Evolutionary conservation across 2,329 filamentous ascomycete genomes (phyloP).

Genomic region (Trichoderma sp.): DNA sequence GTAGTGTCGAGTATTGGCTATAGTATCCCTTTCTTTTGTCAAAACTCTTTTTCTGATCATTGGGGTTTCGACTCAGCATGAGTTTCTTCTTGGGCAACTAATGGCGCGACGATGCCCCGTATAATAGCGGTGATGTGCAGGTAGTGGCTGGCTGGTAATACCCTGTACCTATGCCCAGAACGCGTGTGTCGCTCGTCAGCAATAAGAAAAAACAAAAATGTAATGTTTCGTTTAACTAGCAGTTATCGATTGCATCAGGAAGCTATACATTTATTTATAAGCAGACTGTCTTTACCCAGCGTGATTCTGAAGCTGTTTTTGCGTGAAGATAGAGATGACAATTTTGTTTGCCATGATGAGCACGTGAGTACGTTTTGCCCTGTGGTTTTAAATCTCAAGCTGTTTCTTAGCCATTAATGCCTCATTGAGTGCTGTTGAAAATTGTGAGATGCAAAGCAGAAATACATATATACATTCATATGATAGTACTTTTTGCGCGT

Average conservation of each 20-base stretch:
- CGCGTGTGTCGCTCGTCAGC: not conserved
- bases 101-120: not conserved
- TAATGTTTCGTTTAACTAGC: not conserved
- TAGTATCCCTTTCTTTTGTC: not conserved
- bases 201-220: not conserved
- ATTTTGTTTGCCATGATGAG: not conserved
- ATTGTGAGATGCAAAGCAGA: not conserved
- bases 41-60: not conserved
- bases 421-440: not conserved
- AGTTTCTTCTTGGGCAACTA: not conserved
- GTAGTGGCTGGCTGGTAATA: not conserved
- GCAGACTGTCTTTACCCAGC: not conserved
- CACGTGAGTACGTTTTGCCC: not conserved
- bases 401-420: not conserved
- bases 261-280: not conserved
- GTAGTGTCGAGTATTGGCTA: not conserved
- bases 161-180: not conserved
- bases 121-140: not conserved
- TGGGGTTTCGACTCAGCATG: not conserved
- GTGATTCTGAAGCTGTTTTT: not conserved
- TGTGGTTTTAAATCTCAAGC: not conserved
- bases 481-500: too few relatives aligned
- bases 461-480: not conserved
- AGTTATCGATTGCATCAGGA: not conserved
- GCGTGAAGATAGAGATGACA: not conserved